Conservation (phyloP, 352 stramenopile species). For the Hyaloperonospora brassicae region DNA sequence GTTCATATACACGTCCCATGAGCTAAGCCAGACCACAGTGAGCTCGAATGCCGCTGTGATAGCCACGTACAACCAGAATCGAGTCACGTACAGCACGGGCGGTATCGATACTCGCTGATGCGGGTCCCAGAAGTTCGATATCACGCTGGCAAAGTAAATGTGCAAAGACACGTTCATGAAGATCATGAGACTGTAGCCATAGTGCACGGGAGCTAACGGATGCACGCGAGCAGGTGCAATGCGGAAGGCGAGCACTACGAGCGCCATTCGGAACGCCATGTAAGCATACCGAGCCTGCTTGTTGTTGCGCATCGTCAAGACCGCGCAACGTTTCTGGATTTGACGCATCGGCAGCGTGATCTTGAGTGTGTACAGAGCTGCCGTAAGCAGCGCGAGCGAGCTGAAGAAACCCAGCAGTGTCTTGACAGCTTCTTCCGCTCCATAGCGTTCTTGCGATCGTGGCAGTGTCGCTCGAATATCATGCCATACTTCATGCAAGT, state of each 20-base stretch:
- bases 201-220: constrained; percentile 59
- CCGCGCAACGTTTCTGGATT: constrained; percentile 53
- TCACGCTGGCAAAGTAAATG: constrained; percentile 61
- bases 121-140: constrained; percentile 76
- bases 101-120: constrained; percentile 48
- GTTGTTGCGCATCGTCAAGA: constrained; percentile 48
- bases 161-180: constrained; percentile 76
- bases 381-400: constrained; percentile 52
- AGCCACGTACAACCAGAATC: constrained; percentile 65
- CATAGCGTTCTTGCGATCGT: constrained; percentile 58
- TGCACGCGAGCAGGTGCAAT: constrained; percentile 58
- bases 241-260: constrained; percentile 50
- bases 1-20: constrained; percentile 70
- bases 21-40: constrained; percentile 72
- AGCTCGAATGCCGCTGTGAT: constrained; percentile 40
- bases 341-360: constrained; percentile 50
- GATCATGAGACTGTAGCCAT: constrained; percentile 67
- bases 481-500: constrained; percentile 78
- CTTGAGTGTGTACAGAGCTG: constrained; percentile 51
- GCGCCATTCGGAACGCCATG: constrained; percentile 44
- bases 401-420: constrained; percentile 52
- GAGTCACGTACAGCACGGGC: constrained; percentile 56
- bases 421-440: constrained; percentile 55
- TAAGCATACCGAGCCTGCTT: constrained; percentile 41
- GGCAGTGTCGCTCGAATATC: constrained; percentile 74